phyloP scores from a whole-genome alignment of 2,329 filamentous ascomycete genomes.

The Colletotrichum tabaci region DNA sequence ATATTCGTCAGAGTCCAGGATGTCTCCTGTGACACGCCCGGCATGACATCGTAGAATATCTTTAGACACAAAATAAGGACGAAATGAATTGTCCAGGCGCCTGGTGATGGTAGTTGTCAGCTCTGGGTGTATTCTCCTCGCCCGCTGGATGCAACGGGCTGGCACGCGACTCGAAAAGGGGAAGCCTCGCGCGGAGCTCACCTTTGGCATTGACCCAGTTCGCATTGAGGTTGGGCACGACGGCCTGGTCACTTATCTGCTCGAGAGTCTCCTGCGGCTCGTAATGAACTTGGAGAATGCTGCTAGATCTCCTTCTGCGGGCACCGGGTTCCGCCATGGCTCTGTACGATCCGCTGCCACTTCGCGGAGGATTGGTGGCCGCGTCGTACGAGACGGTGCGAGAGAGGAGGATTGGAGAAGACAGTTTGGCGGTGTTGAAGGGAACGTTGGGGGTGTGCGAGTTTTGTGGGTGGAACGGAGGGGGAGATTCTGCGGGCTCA shows the following conservation, averaged over 20 bases:
- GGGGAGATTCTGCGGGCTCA: slow-evolving; percentile 22
- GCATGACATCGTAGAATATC: slow-evolving; percentile 97
- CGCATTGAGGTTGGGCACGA: slow-evolving; percentile 94
- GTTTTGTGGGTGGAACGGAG: slow-evolving; percentile 44
- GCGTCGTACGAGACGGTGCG: slow-evolving; percentile 94
- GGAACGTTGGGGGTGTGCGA: slow-evolving; percentile 46
- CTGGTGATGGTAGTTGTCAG: slow-evolving; percentile 61
- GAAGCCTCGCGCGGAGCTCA: slow-evolving; percentile 60
- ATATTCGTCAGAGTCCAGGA: slow-evolving; percentile 99
- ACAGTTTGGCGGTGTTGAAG: slow-evolving; percentile 92
- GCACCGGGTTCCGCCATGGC: slow-evolving; percentile 77
- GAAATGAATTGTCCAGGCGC: slow-evolving; percentile 97
- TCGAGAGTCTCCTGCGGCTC: slow-evolving; percentile 97
- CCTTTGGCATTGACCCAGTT: slow-evolving; percentile 99
- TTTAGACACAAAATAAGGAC: slow-evolving; percentile 93
- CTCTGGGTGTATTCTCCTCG: neutral
- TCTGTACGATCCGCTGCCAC: slow-evolving; percentile 72
- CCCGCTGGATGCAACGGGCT: neutral
- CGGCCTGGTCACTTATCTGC: slow-evolving; percentile 96
- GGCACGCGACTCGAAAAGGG: slow-evolving; percentile 21
- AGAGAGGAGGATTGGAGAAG: slow-evolving; percentile 88
- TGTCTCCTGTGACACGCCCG: slow-evolving; percentile 95
- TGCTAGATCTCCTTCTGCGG: slow-evolving; percentile 94
- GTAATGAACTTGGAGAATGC: slow-evolving; percentile 91
- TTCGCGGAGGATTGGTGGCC: slow-evolving; percentile 78